Evolutionary conservation across 2,329 filamentous ascomycete species (phyloP).

Genomic region (Neoascochyta sp.): DNA sequence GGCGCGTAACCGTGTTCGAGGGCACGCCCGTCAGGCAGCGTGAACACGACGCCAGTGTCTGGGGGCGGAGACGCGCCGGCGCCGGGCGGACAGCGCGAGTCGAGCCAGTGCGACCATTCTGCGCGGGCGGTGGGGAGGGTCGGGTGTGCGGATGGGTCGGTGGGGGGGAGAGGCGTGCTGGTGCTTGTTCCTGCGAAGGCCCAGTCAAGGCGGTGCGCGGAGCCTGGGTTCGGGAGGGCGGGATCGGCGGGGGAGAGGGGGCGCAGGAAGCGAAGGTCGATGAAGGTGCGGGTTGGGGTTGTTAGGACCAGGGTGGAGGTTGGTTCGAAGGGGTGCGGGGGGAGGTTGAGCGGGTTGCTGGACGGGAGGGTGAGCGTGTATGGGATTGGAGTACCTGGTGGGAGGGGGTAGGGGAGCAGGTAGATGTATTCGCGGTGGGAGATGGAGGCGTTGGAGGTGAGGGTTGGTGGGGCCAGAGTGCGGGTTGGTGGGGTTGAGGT

Average conservation of each 20-base stretch:
- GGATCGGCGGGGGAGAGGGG: conserved; percentile 9
- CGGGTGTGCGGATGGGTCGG: neutral
- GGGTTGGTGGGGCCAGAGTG: neutral
- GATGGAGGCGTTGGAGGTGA: conserved; percentile 38
- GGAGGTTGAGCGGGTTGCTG: conserved; percentile 24
- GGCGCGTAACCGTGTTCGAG: conserved; percentile 58
- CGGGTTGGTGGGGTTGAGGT: neutral
- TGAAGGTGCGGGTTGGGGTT: conserved; percentile 54
- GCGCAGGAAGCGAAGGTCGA: conserved; percentile 58
- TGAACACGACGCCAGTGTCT: conserved; percentile 53
- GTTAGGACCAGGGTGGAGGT: conserved; percentile 65
- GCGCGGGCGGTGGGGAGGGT: conserved; percentile 15
- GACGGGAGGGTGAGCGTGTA: conserved; percentile 26
- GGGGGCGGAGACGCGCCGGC: conserved; percentile 53
- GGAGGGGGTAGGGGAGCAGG: conserved; percentile 48
- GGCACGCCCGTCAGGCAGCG: conserved; percentile 21
- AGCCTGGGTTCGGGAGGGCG: conserved; percentile 21
- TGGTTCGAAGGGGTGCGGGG: conserved; percentile 45
- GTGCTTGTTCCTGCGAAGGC: conserved; percentile 57
- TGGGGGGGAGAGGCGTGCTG: neutral
- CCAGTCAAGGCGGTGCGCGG: conserved; percentile 55
- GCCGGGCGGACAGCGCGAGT: conserved; percentile 46
- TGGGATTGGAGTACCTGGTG: conserved; percentile 19
- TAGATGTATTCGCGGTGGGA: conserved; percentile 58
- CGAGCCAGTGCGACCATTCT: conserved; percentile 59